phyloP scores from a whole-genome alignment of 2,329 filamentous ascomycete species.

The Paecilomyces niveus region DNA sequence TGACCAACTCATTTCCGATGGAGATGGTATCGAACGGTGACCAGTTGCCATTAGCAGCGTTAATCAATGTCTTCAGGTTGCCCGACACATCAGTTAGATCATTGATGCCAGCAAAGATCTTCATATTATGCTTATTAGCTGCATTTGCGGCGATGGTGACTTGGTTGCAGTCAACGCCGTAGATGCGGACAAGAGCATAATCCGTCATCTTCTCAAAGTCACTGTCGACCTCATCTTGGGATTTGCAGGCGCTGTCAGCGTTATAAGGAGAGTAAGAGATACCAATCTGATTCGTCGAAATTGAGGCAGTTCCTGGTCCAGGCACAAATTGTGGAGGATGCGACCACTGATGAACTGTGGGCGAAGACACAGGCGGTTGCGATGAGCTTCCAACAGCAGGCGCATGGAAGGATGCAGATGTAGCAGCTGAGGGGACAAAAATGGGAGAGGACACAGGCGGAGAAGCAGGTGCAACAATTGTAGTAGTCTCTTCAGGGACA shows the following conservation, averaged over 20 bases:
- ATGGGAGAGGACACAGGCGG: background rate
- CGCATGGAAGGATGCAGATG: background rate
- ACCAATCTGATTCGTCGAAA: slow-evolving; percentile 28
- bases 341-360: background rate
- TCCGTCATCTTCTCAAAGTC: slow-evolving; percentile 56
- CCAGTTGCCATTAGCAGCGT: slow-evolving; percentile 60
- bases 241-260: slow-evolving; percentile 58
- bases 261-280: slow-evolving; percentile 55
- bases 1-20: slow-evolving; percentile 76
- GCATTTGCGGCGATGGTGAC: slow-evolving; percentile 56
- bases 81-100: slow-evolving; percentile 50
- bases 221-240: slow-evolving; percentile 50
- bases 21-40: slow-evolving; percentile 61
- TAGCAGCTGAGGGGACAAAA: background rate
- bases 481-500: too few species aligned
- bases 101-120: slow-evolving; percentile 70
- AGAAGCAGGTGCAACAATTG: too few species aligned
- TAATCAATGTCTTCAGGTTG: slow-evolving; percentile 56
- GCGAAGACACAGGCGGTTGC: background rate
- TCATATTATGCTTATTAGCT: slow-evolving; percentile 57
- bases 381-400: background rate
- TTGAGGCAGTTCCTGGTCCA: background rate
- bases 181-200: slow-evolving; percentile 64
- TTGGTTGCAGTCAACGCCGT: slow-evolving; percentile 74
- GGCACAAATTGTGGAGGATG: background rate